phyloP scores from a whole-genome alignment of 2,329 filamentous ascomycete genomes.

The Plenodomus lindquistii region DNA sequence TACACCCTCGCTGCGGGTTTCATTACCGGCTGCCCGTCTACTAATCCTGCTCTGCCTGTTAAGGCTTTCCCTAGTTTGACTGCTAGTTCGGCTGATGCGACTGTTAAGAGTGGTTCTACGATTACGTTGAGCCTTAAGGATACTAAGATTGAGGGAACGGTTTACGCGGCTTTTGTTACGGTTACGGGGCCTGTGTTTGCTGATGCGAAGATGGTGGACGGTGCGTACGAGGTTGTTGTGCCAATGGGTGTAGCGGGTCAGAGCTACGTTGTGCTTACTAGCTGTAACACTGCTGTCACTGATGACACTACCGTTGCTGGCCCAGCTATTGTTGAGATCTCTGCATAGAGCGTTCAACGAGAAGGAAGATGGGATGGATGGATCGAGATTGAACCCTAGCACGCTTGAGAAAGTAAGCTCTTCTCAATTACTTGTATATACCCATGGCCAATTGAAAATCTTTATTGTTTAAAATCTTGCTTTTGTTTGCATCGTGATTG shows the following conservation, averaged over 20 bases:
- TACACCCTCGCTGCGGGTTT: conserved; percentile 68
- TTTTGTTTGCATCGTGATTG: too few relatives aligned
- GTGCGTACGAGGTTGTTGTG: conserved; percentile 22
- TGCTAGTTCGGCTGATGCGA: conserved; percentile 12
- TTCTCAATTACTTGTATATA: too few relatives aligned
- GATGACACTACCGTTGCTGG: conserved; percentile 32
- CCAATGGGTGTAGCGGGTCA: conserved; percentile 28
- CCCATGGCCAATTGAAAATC: too few relatives aligned
- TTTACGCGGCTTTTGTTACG: conserved; percentile 31
- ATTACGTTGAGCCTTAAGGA: conserved; percentile 16
- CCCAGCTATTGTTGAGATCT: conserved; percentile 27
- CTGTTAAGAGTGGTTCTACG: conserved; percentile 20
- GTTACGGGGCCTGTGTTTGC: conserved; percentile 27
- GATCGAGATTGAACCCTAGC: too few relatives aligned
- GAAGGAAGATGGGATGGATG: too few relatives aligned
- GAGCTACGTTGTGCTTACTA: conserved; percentile 30
- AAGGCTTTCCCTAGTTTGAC: conserved; percentile 61
- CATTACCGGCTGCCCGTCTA: conserved; percentile 61
- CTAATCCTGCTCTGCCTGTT: conserved; percentile 61
- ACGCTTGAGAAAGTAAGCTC: too few relatives aligned
- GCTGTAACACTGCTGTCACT: conserved; percentile 28
- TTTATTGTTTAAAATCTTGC: too few relatives aligned
- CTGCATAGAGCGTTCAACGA: neutral
- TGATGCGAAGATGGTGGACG: conserved; percentile 14
- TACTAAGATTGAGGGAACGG: conserved; percentile 23